Base-by-base conservation (phyloP, 225 moss, liverwort and hornwort species). In the Lunularia cruciata region DNA sequence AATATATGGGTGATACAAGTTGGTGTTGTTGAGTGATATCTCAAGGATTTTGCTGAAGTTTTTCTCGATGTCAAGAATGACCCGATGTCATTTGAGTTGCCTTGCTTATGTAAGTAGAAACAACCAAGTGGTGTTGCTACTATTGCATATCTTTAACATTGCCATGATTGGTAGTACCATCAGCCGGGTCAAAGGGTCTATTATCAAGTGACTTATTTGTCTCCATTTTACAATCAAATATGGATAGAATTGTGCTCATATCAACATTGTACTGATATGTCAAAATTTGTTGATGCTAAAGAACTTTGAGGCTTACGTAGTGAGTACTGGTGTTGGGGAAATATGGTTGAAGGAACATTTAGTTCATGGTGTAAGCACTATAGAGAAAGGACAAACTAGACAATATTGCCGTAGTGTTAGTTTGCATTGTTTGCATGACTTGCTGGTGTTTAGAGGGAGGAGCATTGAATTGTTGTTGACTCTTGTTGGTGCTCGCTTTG, bases 331-430 rank as follows among this genome's bases (percentile, higher is more conserved):
- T 60, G 56, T 32, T 23, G 55, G 4, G 25, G 54, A 25, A 26
- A 28, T 6, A 10, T 11, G 9, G 54, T 25, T 7, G 27, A 54
- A 1, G 54, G 28, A 0, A 12, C 26, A 22, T 54, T 54, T 5
- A n/a, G 19, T 20, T 48, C 22, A 54, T 63, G 47, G 20, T 57
- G 32, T 58, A 51, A 43, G 35, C 47, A 71, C 43, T 16, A 11
- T 65, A 65, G 32, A 71, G 31, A 32, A 71, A 58, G 0, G 70
- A 18, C 2, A 68, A 52, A 2, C 18, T 39, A 18, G 60, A 14
- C 20, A 54, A 31, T 20, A 11, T 20, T 35, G 34, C 26, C 15
- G 54, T 56, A 10, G 32, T 46, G 15, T 43, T 54, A 20, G 67
- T 60, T 0, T 38, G n/a, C 5, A 60, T 59, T 6, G 54, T 47